Conservation (phyloP, 169 alveolate genomes). For the Ichthyophthirius multifiliis region DNA sequence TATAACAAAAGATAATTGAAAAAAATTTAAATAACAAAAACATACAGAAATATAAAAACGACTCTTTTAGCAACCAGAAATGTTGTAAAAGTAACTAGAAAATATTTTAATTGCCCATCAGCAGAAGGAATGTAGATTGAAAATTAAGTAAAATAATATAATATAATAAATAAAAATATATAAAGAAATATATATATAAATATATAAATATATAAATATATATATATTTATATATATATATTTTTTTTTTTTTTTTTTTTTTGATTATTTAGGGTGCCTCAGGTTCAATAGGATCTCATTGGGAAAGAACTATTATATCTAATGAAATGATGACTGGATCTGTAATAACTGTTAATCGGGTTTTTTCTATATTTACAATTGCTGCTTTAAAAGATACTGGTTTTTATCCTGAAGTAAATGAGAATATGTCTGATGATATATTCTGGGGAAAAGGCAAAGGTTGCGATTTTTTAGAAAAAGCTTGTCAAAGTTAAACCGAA, state of each 20-base stretch:
- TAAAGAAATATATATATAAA: too few relatives aligned
- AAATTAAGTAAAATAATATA: slow-evolving; percentile 16
- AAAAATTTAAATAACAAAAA: neutral
- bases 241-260: too few relatives aligned
- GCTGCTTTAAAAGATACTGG: slow-evolving; percentile 54
- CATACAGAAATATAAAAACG: neutral
- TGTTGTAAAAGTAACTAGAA: slow-evolving; percentile 34
- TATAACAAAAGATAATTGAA: neutral
- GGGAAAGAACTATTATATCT: slow-evolving; percentile 45
- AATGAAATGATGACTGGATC: slow-evolving; percentile 58
- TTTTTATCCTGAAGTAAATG: slow-evolving; percentile 31
- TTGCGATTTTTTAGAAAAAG: slow-evolving; percentile 10
- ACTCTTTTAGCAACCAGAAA: slow-evolving; percentile 27
- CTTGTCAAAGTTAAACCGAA: neutral
- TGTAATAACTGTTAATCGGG: neutral
- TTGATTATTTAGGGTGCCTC: slow-evolving; percentile 10
- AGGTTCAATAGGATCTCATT: slow-evolving; percentile 55
- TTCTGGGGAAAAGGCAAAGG: slow-evolving; percentile 37
- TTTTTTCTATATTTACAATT: slow-evolving; percentile 29
- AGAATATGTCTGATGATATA: neutral
- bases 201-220: too few relatives aligned
- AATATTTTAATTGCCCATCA: slow-evolving; percentile 34
- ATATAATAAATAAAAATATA: too few relatives aligned
- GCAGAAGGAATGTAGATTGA: slow-evolving; percentile 48
- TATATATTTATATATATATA: too few relatives aligned